phyloP scores from a whole-genome alignment of 768 basidiomycete genomes.

The Russula sp. region DNA sequence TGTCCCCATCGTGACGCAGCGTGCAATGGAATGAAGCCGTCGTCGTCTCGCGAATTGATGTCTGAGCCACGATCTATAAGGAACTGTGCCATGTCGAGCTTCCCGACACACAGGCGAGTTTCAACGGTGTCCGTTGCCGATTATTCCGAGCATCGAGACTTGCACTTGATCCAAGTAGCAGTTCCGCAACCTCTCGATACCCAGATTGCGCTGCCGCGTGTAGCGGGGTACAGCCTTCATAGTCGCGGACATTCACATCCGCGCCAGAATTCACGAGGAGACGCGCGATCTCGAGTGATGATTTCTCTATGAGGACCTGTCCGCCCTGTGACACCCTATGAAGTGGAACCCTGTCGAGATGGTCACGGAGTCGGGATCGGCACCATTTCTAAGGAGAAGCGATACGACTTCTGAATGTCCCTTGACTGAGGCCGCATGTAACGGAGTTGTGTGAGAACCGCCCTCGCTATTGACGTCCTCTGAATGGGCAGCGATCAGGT shows the following conservation, averaged over 20 bases:
- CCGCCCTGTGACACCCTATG: background rate
- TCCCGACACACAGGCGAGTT: no score
- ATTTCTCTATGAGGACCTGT: background rate
- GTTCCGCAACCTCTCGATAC: background rate
- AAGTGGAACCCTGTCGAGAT: background rate
- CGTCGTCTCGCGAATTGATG: no score
- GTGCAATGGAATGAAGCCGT: no score
- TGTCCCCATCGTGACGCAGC: background rate
- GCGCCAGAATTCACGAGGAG: background rate
- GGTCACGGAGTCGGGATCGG: background rate
- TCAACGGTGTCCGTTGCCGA: background rate
- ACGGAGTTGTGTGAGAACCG: background rate
- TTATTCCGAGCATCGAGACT: background rate
- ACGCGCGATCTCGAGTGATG: background rate
- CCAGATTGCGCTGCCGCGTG: slow-evolving; percentile 7
- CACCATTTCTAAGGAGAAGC: slow-evolving; percentile 6
- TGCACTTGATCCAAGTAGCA: background rate
- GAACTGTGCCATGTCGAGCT: no score
- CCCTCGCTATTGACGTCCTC: background rate
- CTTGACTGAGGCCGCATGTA: background rate
- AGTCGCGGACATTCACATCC: background rate
- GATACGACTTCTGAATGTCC: background rate
- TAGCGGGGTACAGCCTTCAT: slow-evolving; percentile 6
- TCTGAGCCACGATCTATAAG: no score
- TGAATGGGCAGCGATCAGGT: background rate